A percentile compares a stretch with the other conserved stretches of the same genome.
phyloP scores from a whole-genome alignment of 2,329 filamentous ascomycete genomes.

The Cladosporium colombiae region DNA sequence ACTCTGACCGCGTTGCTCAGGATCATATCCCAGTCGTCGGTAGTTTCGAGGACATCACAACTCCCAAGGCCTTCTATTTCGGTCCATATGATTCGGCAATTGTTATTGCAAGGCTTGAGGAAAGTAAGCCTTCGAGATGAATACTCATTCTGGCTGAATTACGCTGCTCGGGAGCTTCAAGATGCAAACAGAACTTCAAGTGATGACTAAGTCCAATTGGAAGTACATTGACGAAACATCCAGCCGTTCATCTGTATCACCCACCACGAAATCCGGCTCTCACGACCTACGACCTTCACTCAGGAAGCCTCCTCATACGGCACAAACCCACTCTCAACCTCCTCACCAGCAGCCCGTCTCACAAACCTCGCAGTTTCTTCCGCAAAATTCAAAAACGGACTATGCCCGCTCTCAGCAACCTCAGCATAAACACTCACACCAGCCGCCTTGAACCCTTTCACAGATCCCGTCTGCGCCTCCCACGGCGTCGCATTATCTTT shows the following conservation, averaged over 20 bases:
- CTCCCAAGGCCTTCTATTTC: neutral
- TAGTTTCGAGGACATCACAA: neutral
- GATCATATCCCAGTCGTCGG: neutral
- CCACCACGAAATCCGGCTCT: neutral
- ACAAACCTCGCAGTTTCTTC: constrained; percentile 21
- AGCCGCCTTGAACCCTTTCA: constrained; percentile 14
- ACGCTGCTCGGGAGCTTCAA: neutral
- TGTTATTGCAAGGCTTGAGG: neutral
- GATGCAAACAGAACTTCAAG: neutral
- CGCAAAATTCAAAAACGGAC: constrained; percentile 22
- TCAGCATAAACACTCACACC: constrained; percentile 10
- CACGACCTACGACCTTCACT: neutral
- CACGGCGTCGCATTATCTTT: constrained; percentile 20
- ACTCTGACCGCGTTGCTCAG: neutral
- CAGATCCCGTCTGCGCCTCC: constrained; percentile 15
- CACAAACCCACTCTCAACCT: constrained; percentile 19
- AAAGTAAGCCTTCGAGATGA: neutral
- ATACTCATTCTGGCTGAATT: neutral
- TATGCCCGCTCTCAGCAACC: constrained; percentile 21
- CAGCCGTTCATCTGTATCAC: neutral
- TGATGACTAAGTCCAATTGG: neutral
- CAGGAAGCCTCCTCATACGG: neutral
- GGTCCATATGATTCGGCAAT: neutral
- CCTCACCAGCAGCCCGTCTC: constrained; percentile 15
- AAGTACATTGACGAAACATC: neutral